Conservation (phyloP, 176 grass and related monocot genomes). For the Elaeis guineensis region DNA sequence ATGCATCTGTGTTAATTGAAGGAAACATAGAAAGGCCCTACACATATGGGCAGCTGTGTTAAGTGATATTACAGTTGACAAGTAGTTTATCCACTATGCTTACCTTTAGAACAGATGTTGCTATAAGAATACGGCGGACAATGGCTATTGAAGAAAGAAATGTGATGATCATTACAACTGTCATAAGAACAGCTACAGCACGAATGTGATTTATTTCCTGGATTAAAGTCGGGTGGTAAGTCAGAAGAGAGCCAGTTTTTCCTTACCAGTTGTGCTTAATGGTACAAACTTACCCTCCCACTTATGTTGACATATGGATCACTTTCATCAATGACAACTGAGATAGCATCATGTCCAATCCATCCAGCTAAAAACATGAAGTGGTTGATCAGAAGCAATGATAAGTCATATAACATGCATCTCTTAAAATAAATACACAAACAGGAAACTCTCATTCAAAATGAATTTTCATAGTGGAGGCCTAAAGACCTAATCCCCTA, state of each 20-base stretch:
- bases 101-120: conserved; percentile 92
- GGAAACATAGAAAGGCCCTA: no score
- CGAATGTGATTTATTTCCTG: conserved; percentile 92
- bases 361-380: conserved; percentile 66
- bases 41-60: no score
- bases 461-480: not conserved
- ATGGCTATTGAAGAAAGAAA: conserved; percentile 86
- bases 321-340: conserved; percentile 83
- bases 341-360: conserved; percentile 86
- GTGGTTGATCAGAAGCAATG: not conserved
- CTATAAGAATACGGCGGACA: conserved; percentile 71
- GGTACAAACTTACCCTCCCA: conserved; percentile 49
- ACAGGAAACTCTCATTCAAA: not conserved
- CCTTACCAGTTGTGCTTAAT: not conserved
- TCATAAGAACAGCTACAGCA: conserved; percentile 70
- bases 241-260: conserved; percentile 7
- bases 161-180: conserved; percentile 81
- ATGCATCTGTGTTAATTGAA: no score
- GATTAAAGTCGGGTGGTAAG: conserved; percentile 10
- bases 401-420: not conserved
- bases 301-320: conserved; percentile 86
- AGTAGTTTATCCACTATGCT: not conserved
- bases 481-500: not conserved
- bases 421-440: not conserved
- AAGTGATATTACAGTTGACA: no score